Evolutionary conservation across 805 yeast species (phyloP), one percentile per base, ranked within the genome.

Genomic region (Wickerhamiella lipophila): DNA sequence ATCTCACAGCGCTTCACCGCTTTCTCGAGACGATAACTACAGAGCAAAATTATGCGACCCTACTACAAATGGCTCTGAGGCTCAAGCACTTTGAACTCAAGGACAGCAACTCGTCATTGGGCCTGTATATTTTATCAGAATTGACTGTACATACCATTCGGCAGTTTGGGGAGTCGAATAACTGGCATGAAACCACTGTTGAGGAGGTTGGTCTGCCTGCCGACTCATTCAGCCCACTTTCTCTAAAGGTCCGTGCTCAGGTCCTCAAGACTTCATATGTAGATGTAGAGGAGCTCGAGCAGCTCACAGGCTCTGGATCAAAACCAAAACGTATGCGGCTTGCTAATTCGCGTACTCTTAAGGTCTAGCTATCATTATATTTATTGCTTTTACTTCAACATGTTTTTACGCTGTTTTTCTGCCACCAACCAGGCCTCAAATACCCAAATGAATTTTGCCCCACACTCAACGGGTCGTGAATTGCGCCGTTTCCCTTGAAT

Each of bases 71-170:
- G 19, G 11, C 35, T 19, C 6, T 5, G 2, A 41, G 48, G 27
- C 25, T 45, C 42, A 22, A 45, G 32, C 34, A 36, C 25, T 45
- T 36, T 19, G 42, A 45, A 26, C 36, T 45, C 26, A 26, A 32
- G 13, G 25, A 29, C 11, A 3, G 22, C 26, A 26, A 18, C 15
- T 27, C 46, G 12, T 29, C 35, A 4, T n/a, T 18, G 26, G 7
- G 15, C 18, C 25, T 42, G 15, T 42, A 42, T n/a, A 9, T 26
- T 5, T 16, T 42, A n/a, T 42, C 46, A 11, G 46, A 42, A 15
- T 25, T 42, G 18, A 12, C 36, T 16, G 22, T 2, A 13, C n/a
- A 19, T n/a, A 21, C 36, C 4, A 29, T 36, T 12, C 15, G 26
- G 5, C 13, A 36, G 36, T 25, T 12, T 12, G 27, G 43, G 7